Evolutionary conservation across 129 eudicot genomes (phyloP), one percentile per base, ranked within the genome.

Genomic region (Chrysanthemum seticuspe): DNA sequence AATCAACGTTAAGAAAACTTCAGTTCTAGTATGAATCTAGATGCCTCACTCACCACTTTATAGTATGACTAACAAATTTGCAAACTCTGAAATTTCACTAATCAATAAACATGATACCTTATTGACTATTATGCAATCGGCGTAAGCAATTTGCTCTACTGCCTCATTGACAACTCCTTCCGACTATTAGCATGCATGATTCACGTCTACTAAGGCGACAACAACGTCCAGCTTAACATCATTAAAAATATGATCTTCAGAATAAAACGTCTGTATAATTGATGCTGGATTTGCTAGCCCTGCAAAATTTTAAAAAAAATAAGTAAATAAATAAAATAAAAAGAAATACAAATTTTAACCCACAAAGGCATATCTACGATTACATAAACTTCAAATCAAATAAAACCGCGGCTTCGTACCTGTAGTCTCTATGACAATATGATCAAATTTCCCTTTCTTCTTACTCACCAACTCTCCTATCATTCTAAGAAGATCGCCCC

Each of bases 401-500:
- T 64, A 48, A 6, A 14, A 45, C 14, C 23, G 67, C 11, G 7
- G 27, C 14, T 63, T 11, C 57, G 52, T 63, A 85, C 99, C 97
- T 21, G 21, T 21, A 21, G 21, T 21, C 21, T 21, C 21, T 21
- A 21, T 21, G 21, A 21, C 21, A 0, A 21, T 21, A 21, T 21
- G 21, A 21, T 21, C 21, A 21, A 21, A 21, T 21, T 21, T 21
- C 21, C 1, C 99, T 85, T 88, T 94, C 85, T 87, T 94, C 62
- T 60, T 83, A 16, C 59, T 81, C 54, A 94, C 99, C 56, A 94
- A 83, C 70, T 94, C 99, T 68, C 85, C 75, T 78, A 94, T 94
- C 99, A 94, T 94, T 80, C 93, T 86, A 68, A 94, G 97, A 23
- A 94, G 96, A 78, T 94, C 99, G 16, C 99, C 99, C 84, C 99